Evolutionary conservation across 176 grass and related monocot species (phyloP), one percentile per base, ranked within the genome.

Genomic region (Triticum aestivum): DNA sequence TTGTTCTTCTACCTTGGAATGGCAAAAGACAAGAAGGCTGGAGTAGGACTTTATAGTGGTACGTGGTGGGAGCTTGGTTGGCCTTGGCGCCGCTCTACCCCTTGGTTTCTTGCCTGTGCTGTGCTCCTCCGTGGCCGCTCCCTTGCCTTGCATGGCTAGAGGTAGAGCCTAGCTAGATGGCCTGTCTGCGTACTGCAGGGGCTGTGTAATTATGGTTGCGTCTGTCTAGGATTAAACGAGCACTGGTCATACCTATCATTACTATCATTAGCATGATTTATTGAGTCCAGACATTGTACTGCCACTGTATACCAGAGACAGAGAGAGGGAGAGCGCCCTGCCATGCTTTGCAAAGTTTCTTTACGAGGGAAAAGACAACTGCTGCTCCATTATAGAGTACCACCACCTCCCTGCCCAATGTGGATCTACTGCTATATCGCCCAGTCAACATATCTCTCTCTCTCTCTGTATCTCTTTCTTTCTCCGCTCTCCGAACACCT

Each of bases 141-240:
- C 59, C 14, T 15, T 3, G 11, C 44, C 3, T 26, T 20, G 64
- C 73, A 78, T 82, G n/a, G 41, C 41, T 83, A 42, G 21, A 59
- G 42, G 42, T 45, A 45, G 42, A 45, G 41, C 42, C 29, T 29
- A 29, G 29, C 29, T 29, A 29, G 29, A 29, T 29, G 29, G 21
- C n/a, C 20, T 33, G 59, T 63, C 41, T 13, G 49, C n/a, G 6
- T 65, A 65, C 3, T 73, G 59, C 58, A 47, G 27, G 26, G 68
- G 47, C 1, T 81, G 37, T 82, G 76, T 84, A 81, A 81, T 84
- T 86, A 80, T 79, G 63, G 83, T 88, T 94, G 84, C 78, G 69
- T 76, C 79, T 89, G 92, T 88, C 82, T 84, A 78, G 85, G 92
- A 91, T 91, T 89, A 91, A 79, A 80, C 67, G 42, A 76, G 78